Evolutionary conservation across 257 asterid genomes (phyloP).

Genomic region (Knoxia roxburghii): DNA sequence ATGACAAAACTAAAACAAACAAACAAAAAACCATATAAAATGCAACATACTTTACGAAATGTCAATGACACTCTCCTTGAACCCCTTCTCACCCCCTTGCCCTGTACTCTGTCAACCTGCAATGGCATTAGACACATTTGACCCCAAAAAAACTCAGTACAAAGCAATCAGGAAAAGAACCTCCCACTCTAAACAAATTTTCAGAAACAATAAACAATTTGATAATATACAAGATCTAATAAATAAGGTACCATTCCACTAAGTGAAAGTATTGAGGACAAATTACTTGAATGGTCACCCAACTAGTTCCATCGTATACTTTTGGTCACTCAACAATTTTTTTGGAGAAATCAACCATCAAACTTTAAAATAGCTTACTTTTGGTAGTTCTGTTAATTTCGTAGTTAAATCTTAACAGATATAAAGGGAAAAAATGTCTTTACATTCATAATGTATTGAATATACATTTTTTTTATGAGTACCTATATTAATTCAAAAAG

Average conservation of each 20-base stretch:
- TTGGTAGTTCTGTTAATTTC: no score
- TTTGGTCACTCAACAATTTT: no score
- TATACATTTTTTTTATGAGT: no score
- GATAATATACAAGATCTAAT: neutral
- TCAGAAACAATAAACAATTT: neutral
- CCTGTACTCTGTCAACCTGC: slow-evolving; percentile 81
- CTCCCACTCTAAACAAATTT: neutral
- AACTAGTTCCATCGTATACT: no score
- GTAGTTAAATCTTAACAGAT: no score
- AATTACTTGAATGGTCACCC: no score
- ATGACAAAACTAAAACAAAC: neutral
- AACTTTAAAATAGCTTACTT: no score
- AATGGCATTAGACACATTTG: neutral
- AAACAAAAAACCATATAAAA: neutral
- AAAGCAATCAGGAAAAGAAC: neutral
- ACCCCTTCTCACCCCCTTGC: slow-evolving; percentile 54
- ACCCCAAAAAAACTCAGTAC: neutral
- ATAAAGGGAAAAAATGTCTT: no score
- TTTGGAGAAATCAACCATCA: no score
- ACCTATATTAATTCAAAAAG: no score
- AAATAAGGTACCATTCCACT: neutral
- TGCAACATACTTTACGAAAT: slow-evolving; percentile 62
- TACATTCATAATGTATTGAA: no score
- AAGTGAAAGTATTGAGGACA: no score
- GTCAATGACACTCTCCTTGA: slow-evolving; percentile 90